A percentile compares a stretch with the other conserved stretches of the same genome.
These are phyloP conservation scores for Colletotrichum tabaci DNA, from an alignment of 2,329 filamentous ascomycete genomes.

Conservation along the genomic window DNA sequence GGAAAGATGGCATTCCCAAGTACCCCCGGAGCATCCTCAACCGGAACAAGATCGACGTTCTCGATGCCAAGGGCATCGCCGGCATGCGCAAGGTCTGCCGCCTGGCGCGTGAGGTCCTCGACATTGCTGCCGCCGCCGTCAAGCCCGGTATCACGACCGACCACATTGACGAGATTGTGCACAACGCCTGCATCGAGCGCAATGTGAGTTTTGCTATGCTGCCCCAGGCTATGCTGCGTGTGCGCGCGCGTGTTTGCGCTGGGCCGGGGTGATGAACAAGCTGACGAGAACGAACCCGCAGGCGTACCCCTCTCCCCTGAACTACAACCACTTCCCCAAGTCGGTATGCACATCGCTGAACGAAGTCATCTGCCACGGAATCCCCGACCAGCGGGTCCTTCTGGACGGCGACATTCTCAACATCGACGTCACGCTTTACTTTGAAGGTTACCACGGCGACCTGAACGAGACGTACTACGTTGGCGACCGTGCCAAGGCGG, in stretches of 20 bases:
- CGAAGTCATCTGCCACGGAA: slow-evolving; percentile 98
- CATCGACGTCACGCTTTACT: slow-evolving; percentile 95
- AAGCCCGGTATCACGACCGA: slow-evolving; percentile 97
- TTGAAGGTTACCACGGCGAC: slow-evolving; percentile 95
- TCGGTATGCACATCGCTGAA: slow-evolving; percentile 97
- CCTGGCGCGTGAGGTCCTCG: slow-evolving; percentile 90
- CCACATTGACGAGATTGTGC: slow-evolving; percentile 93
- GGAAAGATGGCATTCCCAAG: slow-evolving; percentile 82
- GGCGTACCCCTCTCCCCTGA: slow-evolving; percentile 95
- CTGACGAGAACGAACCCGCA: slow-evolving; percentile 53
- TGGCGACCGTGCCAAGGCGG: slow-evolving; percentile 85
- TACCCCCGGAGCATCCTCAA: slow-evolving; percentile 73
- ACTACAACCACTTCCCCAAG: slow-evolving; percentile 97
- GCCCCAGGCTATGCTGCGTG: too few species aligned
- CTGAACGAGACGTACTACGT: slow-evolving; percentile 99
- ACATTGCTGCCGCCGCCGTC: slow-evolving; percentile 87
- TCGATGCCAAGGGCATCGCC: slow-evolving; percentile 85
- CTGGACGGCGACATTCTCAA: slow-evolving; percentile 97
- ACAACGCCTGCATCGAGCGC: slow-evolving; percentile 94
- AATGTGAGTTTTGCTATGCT: slow-evolving; percentile 72
- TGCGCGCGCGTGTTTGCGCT: neutral
- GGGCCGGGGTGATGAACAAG: neutral
- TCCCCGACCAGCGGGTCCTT: slow-evolving; percentile 90
- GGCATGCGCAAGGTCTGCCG: slow-evolving; percentile 94
- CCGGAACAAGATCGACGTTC: slow-evolving; percentile 85